Evolutionary conservation across 257 asterid genomes (phyloP).

Genomic region (Nicotiana benthamiana): DNA sequence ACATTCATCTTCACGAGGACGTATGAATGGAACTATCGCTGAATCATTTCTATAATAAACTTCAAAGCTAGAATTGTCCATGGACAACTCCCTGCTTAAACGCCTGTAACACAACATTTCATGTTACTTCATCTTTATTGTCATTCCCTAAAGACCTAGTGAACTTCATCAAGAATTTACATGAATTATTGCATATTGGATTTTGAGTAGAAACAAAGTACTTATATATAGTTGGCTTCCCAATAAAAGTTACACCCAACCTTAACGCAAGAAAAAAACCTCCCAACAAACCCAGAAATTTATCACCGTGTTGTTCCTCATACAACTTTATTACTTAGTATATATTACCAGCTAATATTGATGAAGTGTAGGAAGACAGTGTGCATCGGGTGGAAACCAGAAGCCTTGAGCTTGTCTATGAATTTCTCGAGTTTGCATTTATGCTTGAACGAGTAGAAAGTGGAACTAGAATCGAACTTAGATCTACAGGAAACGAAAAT

Average conservation of each 20-base stretch:
- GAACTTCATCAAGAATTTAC: neutral
- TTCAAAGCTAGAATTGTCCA: conserved; percentile 7
- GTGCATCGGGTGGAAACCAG: no score
- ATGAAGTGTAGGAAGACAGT: no score
- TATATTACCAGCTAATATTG: no score
- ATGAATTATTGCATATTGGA: no score
- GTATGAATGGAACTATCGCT: conserved; percentile 20
- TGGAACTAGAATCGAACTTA: no score
- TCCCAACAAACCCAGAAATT: neutral
- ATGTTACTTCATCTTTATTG: neutral
- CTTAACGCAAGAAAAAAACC: neutral
- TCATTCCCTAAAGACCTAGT: neutral
- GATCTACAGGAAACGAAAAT: no score
- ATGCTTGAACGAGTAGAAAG: no score
- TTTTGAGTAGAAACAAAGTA: neutral
- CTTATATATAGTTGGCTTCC: conserved; percentile 14
- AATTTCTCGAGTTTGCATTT: no score
- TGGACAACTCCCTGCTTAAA: conserved; percentile 13
- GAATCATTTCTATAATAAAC: conserved; percentile 18
- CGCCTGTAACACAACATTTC: neutral
- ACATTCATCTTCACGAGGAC: no score
- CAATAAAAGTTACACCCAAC: neutral
- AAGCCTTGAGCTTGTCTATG: no score
- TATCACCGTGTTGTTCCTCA: neutral
- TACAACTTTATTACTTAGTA: no score